These are phyloP conservation scores for Solanum paucissectum DNA, from an alignment of 257 asterid species.

Conservation along the genomic window DNA sequence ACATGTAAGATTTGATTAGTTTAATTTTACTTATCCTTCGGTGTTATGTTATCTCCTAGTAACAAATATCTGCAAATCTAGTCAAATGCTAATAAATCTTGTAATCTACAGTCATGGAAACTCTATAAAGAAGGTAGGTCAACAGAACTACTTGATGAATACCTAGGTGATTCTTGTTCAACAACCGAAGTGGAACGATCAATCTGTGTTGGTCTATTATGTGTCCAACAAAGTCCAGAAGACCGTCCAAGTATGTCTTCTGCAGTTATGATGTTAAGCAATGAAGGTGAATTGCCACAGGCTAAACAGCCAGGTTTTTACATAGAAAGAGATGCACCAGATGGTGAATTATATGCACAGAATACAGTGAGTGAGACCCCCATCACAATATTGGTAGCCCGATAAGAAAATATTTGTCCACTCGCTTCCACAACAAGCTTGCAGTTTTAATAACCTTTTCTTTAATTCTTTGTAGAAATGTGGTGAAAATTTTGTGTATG, in stretches of 20 bases:
- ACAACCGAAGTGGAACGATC: conserved; percentile 10
- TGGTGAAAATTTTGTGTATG: not conserved
- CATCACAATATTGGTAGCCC: not conserved
- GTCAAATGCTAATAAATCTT: not conserved
- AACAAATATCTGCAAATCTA: not conserved
- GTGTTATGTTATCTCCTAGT: not conserved
- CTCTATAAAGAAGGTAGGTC: conserved; percentile 15
- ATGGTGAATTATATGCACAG: not conserved
- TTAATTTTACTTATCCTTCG: not conserved
- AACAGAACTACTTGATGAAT: conserved; percentile 10
- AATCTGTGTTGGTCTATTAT: conserved; percentile 22
- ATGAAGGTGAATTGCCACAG: conserved; percentile 17
- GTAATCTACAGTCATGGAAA: conserved; percentile 22
- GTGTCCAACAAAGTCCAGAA: conserved; percentile 22
- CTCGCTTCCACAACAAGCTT: not conserved
- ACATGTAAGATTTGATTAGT: conserved; percentile 6
- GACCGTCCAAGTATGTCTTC: conserved; percentile 32
- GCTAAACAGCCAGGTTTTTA: conserved; percentile 24
- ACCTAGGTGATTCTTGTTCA: not conserved
- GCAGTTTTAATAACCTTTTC: not conserved
- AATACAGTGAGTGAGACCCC: not conserved
- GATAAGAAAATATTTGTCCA: not conserved
- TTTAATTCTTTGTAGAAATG: not conserved
- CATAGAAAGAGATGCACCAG: not conserved
- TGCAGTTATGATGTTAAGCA: conserved; percentile 20